Evolutionary conservation across 306 rosid species (phyloP).

Genomic region (Sechiopsis laciniata): DNA sequence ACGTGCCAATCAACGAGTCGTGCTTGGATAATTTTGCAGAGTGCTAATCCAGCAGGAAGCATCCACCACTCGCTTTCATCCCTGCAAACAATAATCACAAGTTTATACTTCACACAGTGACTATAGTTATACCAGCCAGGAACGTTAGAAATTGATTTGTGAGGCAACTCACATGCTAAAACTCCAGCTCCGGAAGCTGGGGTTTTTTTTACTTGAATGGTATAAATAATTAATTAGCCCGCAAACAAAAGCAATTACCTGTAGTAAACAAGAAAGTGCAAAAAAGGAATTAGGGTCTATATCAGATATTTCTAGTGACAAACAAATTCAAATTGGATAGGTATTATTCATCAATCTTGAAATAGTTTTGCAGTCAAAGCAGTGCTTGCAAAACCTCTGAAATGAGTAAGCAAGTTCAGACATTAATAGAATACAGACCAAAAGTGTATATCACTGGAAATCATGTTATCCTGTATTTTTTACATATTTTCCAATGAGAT

Average conservation of each 20-base stretch:
- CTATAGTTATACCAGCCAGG: not conserved
- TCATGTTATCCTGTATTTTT: too few relatives aligned
- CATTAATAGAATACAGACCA: too few relatives aligned
- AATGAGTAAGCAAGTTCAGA: too few relatives aligned
- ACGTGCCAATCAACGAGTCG: conserved; percentile 75
- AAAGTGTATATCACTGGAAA: too few relatives aligned
- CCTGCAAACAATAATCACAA: conserved; percentile 38
- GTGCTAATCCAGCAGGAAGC: conserved; percentile 72
- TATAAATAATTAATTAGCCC: conserved; percentile 69
- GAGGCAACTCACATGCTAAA: conserved; percentile 68
- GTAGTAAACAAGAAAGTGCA: conserved; percentile 5
- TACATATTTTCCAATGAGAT: too few relatives aligned
- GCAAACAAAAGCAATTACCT: conserved; percentile 80
- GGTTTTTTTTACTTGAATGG: conserved; percentile 46
- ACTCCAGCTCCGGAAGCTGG: conserved; percentile 74
- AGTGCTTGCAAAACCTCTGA: too few relatives aligned
- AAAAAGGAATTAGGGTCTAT: too few relatives aligned
- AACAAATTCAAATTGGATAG: too few relatives aligned
- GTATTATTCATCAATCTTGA: too few relatives aligned
- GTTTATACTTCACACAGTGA: not conserved
- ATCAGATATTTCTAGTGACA: too few relatives aligned
- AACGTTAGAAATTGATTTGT: not conserved
- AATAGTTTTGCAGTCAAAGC: too few relatives aligned
- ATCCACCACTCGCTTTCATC: conserved; percentile 99
- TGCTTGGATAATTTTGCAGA: conserved; percentile 74